Base-by-base conservation (phyloP, 495 filamentous ascomycete species). In the Neurospora sp. region DNA sequence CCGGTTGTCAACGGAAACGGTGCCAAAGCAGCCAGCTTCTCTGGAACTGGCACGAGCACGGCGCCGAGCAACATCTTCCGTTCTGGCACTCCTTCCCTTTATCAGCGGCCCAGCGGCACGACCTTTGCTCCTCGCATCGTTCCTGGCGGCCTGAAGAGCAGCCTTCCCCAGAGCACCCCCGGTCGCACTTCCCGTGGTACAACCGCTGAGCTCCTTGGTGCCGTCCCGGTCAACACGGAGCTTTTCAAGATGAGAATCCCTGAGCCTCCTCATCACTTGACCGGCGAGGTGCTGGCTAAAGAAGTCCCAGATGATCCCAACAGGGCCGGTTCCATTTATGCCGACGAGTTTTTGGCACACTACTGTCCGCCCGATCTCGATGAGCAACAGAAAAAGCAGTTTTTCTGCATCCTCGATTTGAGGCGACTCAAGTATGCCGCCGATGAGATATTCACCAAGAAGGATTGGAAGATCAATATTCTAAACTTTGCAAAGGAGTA, bases 381-480 rank as follows among this genome's bases (percentile, higher is more conserved):
- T 72, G 85, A 87, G 49, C 79, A 83, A 20, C 83, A 86, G 77
- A 79, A 84, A 37, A 82, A 82, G 71, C 85, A 86, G 82, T 87
- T 86, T 74, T 87, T 86, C 75, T 87, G 85, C 72, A 83, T 87
- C 70, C 85, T 87, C 42, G 85, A 87, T 76, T 78, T 87, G 72
- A 82, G 85, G 54, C 84, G 85, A 60, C 79, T 87, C 38, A 87
- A 87, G 76, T 86, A 86, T 75, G 83, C 85, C 38, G 85, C 85
- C 31, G 78, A 87, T 70, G 85, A 87, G 72, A 84, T 87, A 23
- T 87, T 87, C 70, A 75, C 75, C 23, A 85, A 84, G 80, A 87
- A 86, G 72, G 85, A 86, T 72, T 87, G 85, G 85, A 86, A 86
- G 75, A 79, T 87, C 71, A 87, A 87, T 72, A 82, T 86, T 6